Conservation (phyloP, 345 rosid genomes). For the Abelmoschus esculentus region DNA sequence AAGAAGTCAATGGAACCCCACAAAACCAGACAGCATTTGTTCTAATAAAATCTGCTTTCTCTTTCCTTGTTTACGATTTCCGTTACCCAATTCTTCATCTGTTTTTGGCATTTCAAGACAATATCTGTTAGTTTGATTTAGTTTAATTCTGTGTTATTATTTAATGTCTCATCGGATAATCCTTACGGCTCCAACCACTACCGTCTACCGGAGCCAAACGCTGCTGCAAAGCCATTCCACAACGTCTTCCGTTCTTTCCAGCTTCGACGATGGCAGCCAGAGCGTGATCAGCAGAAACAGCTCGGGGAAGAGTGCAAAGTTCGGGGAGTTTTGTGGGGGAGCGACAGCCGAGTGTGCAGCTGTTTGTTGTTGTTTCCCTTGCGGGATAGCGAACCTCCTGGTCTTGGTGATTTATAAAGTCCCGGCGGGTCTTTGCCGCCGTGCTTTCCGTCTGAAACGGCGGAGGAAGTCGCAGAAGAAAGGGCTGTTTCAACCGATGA, state of each 20-base stretch:
- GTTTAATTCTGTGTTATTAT: neutral
- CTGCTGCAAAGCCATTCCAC: constrained; percentile 15
- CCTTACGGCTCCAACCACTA: neutral
- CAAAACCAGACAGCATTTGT: too few species aligned
- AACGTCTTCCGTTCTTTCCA: neutral
- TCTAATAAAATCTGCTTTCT: too few species aligned
- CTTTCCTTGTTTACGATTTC: too few species aligned
- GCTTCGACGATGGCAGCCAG: neutral
- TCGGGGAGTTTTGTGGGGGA: constrained; percentile 39
- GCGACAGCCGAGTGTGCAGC: constrained; percentile 75
- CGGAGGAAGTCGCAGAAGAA: constrained; percentile 29
- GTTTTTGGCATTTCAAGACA: too few species aligned
- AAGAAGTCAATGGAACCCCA: too few species aligned
- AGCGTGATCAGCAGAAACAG: neutral
- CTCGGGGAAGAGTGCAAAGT: constrained; percentile 13
- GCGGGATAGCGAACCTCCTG: constrained; percentile 41
- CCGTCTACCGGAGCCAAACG: neutral
- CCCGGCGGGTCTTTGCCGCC: constrained; percentile 49
- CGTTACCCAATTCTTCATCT: too few species aligned
- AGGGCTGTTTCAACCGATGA: constrained; percentile 24
- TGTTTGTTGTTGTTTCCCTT: constrained; percentile 66
- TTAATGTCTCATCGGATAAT: constrained; percentile 13
- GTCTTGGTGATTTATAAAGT: constrained; percentile 49
- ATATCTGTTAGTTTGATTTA: too few species aligned
- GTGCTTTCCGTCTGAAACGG: constrained; percentile 29